Evolutionary conservation across 495 filamentous ascomycete species (phyloP).

Genomic region (Hyaloscypha bicolor): DNA sequence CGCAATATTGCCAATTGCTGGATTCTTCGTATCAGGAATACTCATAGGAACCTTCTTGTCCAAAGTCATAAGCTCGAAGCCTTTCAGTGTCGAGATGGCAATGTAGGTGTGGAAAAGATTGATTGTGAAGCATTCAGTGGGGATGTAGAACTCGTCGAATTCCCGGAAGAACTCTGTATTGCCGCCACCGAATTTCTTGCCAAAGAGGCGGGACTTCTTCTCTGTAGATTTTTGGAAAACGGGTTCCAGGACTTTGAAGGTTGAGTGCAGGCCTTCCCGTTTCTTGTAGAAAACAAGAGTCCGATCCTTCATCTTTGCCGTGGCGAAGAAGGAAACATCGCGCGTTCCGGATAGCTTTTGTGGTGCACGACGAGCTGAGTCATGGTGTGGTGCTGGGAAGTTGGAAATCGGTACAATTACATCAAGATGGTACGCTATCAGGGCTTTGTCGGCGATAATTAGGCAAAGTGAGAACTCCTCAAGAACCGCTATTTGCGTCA

Average conservation of each 20-base stretch:
- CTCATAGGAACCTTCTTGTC: constrained; percentile 94
- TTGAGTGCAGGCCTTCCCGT: constrained; percentile 85
- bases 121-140: constrained; percentile 91
- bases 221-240: constrained; percentile 86
- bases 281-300: constrained; percentile 96
- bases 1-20: constrained; percentile 78
- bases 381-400: constrained; percentile 58
- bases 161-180: constrained; percentile 96
- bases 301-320: constrained; percentile 94
- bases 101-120: constrained; percentile 95
- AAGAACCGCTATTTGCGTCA: constrained; percentile 91
- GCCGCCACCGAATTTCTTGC: constrained; percentile 52
- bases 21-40: constrained; percentile 80
- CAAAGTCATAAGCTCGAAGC: constrained; percentile 94
- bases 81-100: constrained; percentile 84
- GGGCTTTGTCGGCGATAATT: constrained; percentile 83
- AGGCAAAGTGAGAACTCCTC: constrained; percentile 94
- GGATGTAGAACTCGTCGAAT: constrained; percentile 98
- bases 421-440: constrained; percentile 95
- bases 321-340: constrained; percentile 95
- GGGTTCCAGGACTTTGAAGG: constrained; percentile 95
- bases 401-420: constrained; percentile 77
- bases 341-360: constrained; percentile 86
- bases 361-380: constrained; percentile 73
- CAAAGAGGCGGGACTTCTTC: constrained; percentile 72